phyloP scores from a whole-genome alignment of 2,329 filamentous ascomycete genomes.

The Apiospora phragmitis region DNA sequence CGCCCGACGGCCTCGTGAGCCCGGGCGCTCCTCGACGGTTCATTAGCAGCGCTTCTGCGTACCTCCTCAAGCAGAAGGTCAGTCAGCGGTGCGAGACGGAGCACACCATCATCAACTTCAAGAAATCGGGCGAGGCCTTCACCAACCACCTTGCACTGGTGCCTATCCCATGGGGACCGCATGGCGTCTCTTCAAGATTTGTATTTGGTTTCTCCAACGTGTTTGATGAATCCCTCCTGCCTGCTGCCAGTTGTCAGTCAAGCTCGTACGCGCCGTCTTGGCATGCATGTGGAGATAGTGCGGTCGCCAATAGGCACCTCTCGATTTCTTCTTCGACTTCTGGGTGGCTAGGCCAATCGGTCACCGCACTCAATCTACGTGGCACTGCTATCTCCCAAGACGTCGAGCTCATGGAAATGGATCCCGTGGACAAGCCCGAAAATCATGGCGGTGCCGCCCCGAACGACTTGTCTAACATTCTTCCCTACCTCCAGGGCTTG shows the following conservation, averaged over 20 bases:
- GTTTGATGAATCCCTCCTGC: conserved; percentile 53
- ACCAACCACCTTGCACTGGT: conserved; percentile 93
- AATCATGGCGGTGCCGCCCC: too few species aligned
- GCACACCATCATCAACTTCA: conserved; percentile 87
- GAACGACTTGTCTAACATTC: too few species aligned
- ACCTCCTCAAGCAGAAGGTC: conserved; percentile 78
- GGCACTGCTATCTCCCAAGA: too few species aligned
- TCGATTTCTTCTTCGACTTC: too few species aligned
- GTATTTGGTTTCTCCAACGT: conserved; percentile 85
- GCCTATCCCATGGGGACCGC: conserved; percentile 70
- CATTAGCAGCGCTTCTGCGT: conserved; percentile 78
- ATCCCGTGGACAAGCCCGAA: too few species aligned
- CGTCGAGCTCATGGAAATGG: too few species aligned
- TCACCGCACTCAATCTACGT: not conserved
- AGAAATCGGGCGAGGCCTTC: conserved; percentile 87
- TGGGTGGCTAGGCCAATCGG: not conserved
- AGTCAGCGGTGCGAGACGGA: conserved; percentile 72
- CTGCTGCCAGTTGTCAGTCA: not conserved
- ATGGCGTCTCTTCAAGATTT: conserved; percentile 71
- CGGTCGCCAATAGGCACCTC: not conserved
- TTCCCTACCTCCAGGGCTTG: not conserved
- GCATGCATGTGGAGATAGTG: too few species aligned
- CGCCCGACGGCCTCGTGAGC: conserved; percentile 77
- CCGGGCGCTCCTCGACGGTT: conserved; percentile 76
- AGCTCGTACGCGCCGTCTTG: conserved; percentile 44